Evolutionary conservation across 495 filamentous ascomycete species (phyloP), one percentile per base, ranked within the genome.

Genomic region (Parathielavia appendiculata): DNA sequence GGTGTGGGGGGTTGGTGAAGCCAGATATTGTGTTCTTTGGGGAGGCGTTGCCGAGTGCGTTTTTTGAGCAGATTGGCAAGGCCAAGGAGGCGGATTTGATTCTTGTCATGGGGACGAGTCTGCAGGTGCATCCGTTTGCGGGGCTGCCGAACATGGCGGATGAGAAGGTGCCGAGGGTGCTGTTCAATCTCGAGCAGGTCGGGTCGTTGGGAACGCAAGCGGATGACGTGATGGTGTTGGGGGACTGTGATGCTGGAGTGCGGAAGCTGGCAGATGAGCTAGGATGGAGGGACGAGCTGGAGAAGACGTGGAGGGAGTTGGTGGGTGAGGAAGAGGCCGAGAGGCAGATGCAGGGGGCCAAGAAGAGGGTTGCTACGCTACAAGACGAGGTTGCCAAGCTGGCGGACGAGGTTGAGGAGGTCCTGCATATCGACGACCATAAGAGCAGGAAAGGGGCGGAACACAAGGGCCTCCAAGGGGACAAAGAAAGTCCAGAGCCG

Each of bases 11-110:
- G 0, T 70, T 95, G 7, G 90, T 97, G 49, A 97, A 98, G 73
- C 93, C 93, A 4, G 92, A 97, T 64, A 97, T 98, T 72, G 91
- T 95, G 4, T 98, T 98, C 74, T 98, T 97, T 66, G 85, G 86
- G 53, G 87, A 91, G 70, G 64, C 72, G 23, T 74, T 98, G 30
- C 95, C 93, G 0, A 69, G 69, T 11, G 65, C 69, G 0, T 98
- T 97, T 70, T 84, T 86, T 63, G 62, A 71, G 4, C 87, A 84
- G 58, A 73, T 75, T 20, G 57, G 64, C 22, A 63, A 87, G 17
- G 81, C 83, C 1, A 72, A 64, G 16, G 67, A 77, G 59, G 90
- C 91, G 4, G 92, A 97, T 69, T 72, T 97, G 32, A 83, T 85
- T 50, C 86, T 98, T 40, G 79, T 98, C 40, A 89, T 97, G 83